Conservation (phyloP, 2,329 filamentous ascomycete species). For the Phialophora tarda region DNA sequence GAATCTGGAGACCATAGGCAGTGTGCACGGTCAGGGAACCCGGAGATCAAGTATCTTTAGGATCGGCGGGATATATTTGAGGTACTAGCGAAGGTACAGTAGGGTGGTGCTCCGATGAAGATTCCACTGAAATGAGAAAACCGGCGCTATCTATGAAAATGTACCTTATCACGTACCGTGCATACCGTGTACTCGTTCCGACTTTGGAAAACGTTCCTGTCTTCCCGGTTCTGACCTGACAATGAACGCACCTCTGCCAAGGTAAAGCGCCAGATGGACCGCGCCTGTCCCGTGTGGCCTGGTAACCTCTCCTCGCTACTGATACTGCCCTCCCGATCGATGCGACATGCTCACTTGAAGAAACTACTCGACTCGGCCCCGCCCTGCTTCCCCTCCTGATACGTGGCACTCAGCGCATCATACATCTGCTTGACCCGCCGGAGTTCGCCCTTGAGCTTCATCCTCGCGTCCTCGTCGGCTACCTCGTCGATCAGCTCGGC, state of each 20-base stretch:
- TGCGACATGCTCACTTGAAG: conserved; percentile 22
- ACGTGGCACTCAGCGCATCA: conserved; percentile 54
- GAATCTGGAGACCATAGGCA: conserved; percentile 12
- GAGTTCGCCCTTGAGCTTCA: conserved; percentile 51
- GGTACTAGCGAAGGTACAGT: conserved; percentile 4
- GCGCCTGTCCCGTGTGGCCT: no score
- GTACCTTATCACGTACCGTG: background rate
- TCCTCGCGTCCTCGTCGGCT: conserved; percentile 44
- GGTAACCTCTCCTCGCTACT: no score
- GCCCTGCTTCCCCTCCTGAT: conserved; percentile 55
- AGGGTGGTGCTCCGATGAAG: background rate
- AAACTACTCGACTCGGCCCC: conserved; percentile 32
- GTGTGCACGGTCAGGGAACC: background rate
- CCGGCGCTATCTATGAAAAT: background rate
- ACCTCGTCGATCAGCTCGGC: conserved; percentile 43
- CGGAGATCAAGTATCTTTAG: conserved; percentile 1
- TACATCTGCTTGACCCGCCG: conserved; percentile 58
- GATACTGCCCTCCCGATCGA: no score
- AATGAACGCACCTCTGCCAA: background rate
- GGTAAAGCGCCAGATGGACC: no score
- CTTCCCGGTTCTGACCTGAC: no score
- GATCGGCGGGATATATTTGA: conserved; percentile 20
- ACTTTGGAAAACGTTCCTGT: background rate
- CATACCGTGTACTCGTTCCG: background rate
- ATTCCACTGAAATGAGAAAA: background rate